phyloP scores from a whole-genome alignment of 495 filamentous ascomycete genomes.

The Hyaloscypha finlandica region DNA sequence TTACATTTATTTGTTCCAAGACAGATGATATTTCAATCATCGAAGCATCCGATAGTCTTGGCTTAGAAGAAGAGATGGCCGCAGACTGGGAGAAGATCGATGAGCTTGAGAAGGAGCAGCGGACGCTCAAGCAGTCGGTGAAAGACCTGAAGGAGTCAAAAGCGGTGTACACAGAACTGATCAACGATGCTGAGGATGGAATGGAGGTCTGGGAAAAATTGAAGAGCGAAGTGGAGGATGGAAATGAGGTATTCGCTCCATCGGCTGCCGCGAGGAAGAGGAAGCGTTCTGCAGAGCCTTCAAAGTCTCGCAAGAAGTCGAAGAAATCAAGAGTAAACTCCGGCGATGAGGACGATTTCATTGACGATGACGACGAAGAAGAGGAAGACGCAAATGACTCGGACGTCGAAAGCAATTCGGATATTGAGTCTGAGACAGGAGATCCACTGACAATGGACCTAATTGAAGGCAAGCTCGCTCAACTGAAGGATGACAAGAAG shows the following conservation, averaged over 20 bases:
- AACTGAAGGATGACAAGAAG: constrained; percentile 62
- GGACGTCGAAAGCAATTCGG: constrained; percentile 8
- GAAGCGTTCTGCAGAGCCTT: constrained; percentile 31
- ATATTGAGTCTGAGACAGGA: constrained; percentile 3
- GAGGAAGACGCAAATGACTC: background rate
- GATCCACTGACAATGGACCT: constrained; percentile 9
- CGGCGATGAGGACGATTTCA: constrained; percentile 16
- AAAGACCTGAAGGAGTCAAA: constrained; percentile 41
- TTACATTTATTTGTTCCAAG: constrained; percentile 69
- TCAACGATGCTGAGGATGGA: constrained; percentile 42
- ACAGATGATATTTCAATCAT: constrained; percentile 60
- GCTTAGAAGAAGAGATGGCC: constrained; percentile 26
- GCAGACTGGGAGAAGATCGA: constrained; percentile 34
- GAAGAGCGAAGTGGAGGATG: constrained; percentile 43
- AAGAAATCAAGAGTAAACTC: constrained; percentile 21
- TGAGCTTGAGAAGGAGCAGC: constrained; percentile 38
- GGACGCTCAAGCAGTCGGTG: constrained; percentile 36
- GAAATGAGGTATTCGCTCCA: constrained; percentile 53
- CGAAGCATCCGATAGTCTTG: constrained; percentile 27
- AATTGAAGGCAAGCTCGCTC: constrained; percentile 67
- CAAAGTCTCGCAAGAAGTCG: constrained; percentile 21
- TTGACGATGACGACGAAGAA: constrained; percentile 5
- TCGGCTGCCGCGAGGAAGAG: constrained; percentile 37
- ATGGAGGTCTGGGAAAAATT: constrained; percentile 51
- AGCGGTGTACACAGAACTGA: constrained; percentile 33